These are phyloP conservation scores for Citrus cavaleriei DNA, from an alignment of 345 rosid species.

Conservation along the genomic window DNA sequence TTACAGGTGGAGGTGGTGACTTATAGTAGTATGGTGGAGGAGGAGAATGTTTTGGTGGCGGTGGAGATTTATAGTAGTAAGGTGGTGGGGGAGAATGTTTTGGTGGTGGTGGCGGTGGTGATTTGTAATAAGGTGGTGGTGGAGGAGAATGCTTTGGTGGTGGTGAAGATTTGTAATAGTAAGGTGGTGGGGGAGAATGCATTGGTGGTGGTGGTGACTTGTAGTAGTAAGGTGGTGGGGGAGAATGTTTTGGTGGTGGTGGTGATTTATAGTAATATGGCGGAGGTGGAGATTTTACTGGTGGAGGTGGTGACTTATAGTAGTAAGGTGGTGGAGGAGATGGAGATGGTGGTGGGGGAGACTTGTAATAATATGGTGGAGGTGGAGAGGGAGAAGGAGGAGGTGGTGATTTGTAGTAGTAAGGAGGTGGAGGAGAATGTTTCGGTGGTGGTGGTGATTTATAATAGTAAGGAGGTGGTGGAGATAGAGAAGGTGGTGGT, in stretches of 20 bases:
- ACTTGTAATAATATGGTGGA: not conserved
- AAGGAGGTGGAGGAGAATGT: not conserved
- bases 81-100: accelerated
- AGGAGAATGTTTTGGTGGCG: not conserved
- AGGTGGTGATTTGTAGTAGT: not conserved
- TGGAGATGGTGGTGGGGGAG: not conserved
- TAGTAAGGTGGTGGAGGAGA: not conserved
- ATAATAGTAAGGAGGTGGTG: not conserved
- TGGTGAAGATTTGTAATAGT: slow-evolving; percentile 13
- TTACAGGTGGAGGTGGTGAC: slow-evolving; percentile 6
- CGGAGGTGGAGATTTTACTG: not conserved
- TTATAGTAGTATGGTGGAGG: not conserved
- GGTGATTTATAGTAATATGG: slow-evolving; percentile 1
- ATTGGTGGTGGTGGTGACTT: slow-evolving; percentile 19
- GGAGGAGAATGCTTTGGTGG: not conserved
- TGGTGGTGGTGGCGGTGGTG: not conserved
- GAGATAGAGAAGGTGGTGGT: not conserved
- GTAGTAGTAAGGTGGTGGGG: slow-evolving; percentile 11
- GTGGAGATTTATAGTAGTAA: too few relatives aligned
- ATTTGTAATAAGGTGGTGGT: not conserved
- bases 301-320: not conserved
- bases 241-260: not conserved
- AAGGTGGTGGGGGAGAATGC: slow-evolving; percentile 5
- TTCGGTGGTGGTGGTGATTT: not conserved
- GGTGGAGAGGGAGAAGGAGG: not conserved